Base-by-base conservation (phyloP, 176 grass and related monocot genomes). In the Triticum urartu region DNA sequence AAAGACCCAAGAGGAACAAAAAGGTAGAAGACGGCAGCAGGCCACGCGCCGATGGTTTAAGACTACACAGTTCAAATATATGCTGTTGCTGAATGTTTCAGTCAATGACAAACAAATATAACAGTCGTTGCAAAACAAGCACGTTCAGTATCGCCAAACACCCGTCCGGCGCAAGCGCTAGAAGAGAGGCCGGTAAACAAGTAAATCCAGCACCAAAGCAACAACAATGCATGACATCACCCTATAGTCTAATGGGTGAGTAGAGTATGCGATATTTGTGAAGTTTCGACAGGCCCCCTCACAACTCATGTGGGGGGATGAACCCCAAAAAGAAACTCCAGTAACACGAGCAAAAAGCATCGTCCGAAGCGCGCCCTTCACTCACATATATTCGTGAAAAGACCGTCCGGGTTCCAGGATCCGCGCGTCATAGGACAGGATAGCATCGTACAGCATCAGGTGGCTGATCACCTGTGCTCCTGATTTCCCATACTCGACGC, bases 391-490 rank as follows among this genome's bases (percentile, higher is more conserved):
- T 21, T 11, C 13, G 25, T 15, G n/a, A 34, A 47, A 48, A 48
- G 47, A 48, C 47, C 13, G 47, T 48, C 4, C 47, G 13, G 47
- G 47, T 48, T 48, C 12, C 47, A 48, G 68, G 17, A 84, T n/a
- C 13, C 28, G 17, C 0, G 15, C 68, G 7, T 91, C 89, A 18
- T 80, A 91, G 4, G 81, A 48, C 13, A 35, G 45, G 50, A 91
- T 18, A 50, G 89, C 85, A 13, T 74, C 45, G 4, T 87, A 7
- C 43, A 91, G 43, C 24, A 3, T 84, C 26, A 61, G 11, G 48
- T 84, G 75, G 68, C 66, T 30, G 74, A 80, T 80, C 75, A 84
- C 85, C 24, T 5, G 60, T 3, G 75, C 85, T 13, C 85, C 85
- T 0, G 9, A 30, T 4, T 68, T 26, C 25, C 21, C 80, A 5